Evolutionary conservation across 129 eudicot species (phyloP).

Genomic region (Calendula officinalis): DNA sequence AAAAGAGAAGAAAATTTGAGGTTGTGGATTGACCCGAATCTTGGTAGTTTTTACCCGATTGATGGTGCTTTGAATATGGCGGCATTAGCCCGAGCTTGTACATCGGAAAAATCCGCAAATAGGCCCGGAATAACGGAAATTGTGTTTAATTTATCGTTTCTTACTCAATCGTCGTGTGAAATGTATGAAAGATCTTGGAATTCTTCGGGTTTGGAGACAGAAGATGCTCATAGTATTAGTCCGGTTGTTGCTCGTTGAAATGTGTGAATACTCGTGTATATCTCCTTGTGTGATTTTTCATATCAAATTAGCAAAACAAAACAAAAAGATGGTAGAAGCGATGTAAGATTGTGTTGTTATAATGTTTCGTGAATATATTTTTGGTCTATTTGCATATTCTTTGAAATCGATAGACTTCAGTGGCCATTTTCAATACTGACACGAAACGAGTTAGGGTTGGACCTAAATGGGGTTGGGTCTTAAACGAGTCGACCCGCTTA

Average conservation of each 20-base stretch:
- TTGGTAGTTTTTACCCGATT: conserved; percentile 53
- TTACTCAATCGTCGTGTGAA: conserved; percentile 52
- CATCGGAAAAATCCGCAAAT: conserved; percentile 59
- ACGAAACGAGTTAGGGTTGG: too few relatives aligned
- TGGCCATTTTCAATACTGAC: too few relatives aligned
- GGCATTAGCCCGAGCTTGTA: conserved; percentile 60
- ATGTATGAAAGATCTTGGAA: conserved; percentile 51
- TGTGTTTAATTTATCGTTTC: conserved; percentile 66
- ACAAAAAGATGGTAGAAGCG: not conserved
- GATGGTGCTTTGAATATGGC: conserved; percentile 70
- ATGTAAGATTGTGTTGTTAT: conserved; percentile 8
- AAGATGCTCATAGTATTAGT: conserved; percentile 45
- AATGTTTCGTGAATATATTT: conserved; percentile 16
- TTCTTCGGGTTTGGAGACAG: conserved; percentile 46
- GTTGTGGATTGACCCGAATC: conserved; percentile 63
- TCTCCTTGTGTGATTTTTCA: conserved; percentile 11
- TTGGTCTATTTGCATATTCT: conserved; percentile 2
- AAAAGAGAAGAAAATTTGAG: conserved; percentile 47
- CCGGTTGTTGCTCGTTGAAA: conserved; percentile 63
- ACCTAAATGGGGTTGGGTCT: too few relatives aligned
- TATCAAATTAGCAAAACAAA: conserved; percentile 1
- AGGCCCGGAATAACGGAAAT: conserved; percentile 72
- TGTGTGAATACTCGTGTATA: not conserved
- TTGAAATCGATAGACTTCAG: conserved; percentile 12
- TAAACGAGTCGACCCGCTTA: too few relatives aligned